Conservation (phyloP, 768 basidiomycete species). For the Lentinula sp. region DNA sequence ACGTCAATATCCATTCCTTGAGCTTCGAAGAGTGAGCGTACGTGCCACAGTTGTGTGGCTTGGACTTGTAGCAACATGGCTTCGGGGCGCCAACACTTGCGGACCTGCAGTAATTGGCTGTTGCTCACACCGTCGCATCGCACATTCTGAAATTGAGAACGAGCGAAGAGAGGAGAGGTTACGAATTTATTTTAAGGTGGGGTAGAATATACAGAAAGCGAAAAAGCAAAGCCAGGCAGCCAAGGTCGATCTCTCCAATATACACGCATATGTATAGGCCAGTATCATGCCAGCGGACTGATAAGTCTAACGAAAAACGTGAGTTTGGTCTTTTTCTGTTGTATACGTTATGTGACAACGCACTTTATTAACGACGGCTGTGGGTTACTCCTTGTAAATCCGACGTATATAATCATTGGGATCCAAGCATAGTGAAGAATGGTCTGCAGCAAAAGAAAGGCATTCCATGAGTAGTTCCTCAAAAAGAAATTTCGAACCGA, state of each 20-base stretch:
- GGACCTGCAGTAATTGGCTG: no score
- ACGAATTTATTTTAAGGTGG: neutral
- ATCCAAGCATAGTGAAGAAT: constrained; percentile 95
- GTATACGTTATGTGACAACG: constrained; percentile 23
- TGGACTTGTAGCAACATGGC: neutral
- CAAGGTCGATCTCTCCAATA: no score
- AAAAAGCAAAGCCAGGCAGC: no score
- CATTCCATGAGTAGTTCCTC: neutral
- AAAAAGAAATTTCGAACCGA: neutral
- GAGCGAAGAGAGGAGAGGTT: neutral
- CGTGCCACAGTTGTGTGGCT: no score
- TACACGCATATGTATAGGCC: no score
- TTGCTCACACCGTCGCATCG: no score
- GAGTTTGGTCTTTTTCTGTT: neutral
- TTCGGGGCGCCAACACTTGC: no score
- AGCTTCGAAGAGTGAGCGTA: no score
- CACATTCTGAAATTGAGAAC: neutral
- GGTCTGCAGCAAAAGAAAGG: constrained; percentile 42
- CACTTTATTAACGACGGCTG: constrained; percentile 95
- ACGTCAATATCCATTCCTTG: no score
- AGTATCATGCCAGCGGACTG: constrained; percentile 79
- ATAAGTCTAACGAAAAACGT: constrained; percentile 59
- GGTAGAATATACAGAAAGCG: neutral
- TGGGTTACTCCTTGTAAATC: constrained; percentile 88
- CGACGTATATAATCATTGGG: constrained; percentile 93